Percentiles rank a stretch among this genome's conserved stretches.
These are phyloP conservation scores for Peronosclerospora sorghi DNA, from an alignment of 352 stramenopile species.

Conservation along the genomic window DNA sequence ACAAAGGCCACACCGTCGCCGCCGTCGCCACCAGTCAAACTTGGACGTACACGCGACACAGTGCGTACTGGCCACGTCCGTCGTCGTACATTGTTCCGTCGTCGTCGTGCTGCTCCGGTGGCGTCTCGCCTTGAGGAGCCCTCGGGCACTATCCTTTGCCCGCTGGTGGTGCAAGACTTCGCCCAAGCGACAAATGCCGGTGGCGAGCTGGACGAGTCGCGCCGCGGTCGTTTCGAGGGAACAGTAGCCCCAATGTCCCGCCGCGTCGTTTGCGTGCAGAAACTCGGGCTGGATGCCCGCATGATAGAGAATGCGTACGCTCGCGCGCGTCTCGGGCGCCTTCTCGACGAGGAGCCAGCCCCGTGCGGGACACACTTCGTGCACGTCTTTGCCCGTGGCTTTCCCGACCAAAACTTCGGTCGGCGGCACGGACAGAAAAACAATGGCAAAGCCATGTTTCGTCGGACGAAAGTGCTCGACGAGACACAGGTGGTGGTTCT, in stretches of 20 bases:
- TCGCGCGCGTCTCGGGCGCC: conserved; percentile 13
- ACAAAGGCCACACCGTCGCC: conserved; percentile 23
- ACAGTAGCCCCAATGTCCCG: conserved; percentile 11
- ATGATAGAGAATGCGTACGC: conserved; percentile 21
- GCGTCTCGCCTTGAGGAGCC: too few relatives aligned
- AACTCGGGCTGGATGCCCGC: conserved; percentile 10
- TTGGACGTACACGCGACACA: conserved; percentile 27
- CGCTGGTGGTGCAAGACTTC: conserved; percentile 20
- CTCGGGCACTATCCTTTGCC: conserved; percentile 3
- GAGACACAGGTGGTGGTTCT: conserved; percentile 31
- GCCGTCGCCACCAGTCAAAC: conserved; percentile 18
- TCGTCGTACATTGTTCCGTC: not conserved
- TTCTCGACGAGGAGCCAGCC: conserved; percentile 24
- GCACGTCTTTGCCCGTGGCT: conserved; percentile 17
- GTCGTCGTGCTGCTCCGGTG: too few relatives aligned
- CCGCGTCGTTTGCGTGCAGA: conserved; percentile 1
- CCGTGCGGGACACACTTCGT: conserved; percentile 16
- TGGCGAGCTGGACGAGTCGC: conserved; percentile 15
- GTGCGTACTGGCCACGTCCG: conserved; percentile 20
- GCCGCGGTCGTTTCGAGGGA: conserved; percentile 18
- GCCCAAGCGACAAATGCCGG: conserved; percentile 19
- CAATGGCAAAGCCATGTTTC: conserved; percentile 20
- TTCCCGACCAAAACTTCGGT: conserved; percentile 26
- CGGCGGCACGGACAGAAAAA: conserved; percentile 18
- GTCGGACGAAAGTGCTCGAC: conserved; percentile 27